Evolutionary conservation across 2,329 filamentous ascomycete genomes (phyloP), one percentile per base, ranked within the genome.

Genomic region (Beauveria caledonica): DNA sequence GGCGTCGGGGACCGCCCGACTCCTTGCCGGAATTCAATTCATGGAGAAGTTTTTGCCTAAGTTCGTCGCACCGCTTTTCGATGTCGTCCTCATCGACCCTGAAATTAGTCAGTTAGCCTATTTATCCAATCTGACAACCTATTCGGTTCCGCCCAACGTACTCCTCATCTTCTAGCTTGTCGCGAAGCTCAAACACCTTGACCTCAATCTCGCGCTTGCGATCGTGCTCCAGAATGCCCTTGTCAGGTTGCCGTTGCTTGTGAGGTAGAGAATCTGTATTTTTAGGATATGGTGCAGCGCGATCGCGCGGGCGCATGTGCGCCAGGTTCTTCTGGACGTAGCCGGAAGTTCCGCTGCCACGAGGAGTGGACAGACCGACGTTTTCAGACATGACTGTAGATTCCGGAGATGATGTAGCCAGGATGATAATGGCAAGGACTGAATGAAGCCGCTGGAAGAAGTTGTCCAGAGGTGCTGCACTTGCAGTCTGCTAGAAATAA

Each of bases 291-390:
- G 92, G 92, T 19, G 86, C 86, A 62, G 79, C 82, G 68, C 85
- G 83, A 76, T 96, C 91, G 76, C 93, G 92, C 33, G 90, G 92
- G 71, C 83, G 86, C 67, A 97, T 86, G 71, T 93, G 87, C 19
- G 94, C 94, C 40, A 92, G 85, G 78, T 97, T 99, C 74, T 92
- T 90, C 76, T 97, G 93, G 60, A 99, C 93, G 73, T 97, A 97
- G 71, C 94, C 94, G 1, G 93, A 97, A 61, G 94, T 99, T 52
- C 94, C 94, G 71, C 90, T 96, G 66, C 94, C 94, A 69, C 94
- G 88, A 3, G 94, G 94, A 5, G 94, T 99, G 61, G 88, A 86
- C 68, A 99, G 90, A 61, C 94, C 95, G 70, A 99, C 94, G 78
- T 99, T 99, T 66, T 94, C 92, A 63, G 92, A 94, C 94, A 97